Conservation (phyloP, 139 green algal species). For the Klebsormidium nitens region DNA sequence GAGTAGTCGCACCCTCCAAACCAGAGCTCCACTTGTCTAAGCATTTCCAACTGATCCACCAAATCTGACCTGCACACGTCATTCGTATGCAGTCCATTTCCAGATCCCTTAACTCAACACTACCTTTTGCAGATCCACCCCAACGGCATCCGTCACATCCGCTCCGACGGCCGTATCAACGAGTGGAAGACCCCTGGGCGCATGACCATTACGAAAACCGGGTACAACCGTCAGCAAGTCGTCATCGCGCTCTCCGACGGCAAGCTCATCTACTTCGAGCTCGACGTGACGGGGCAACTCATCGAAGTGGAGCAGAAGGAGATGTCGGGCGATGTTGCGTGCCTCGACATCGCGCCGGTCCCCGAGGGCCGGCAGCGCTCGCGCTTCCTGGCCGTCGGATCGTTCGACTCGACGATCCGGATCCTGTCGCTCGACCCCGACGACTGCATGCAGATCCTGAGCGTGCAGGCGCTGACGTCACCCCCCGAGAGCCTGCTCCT, state of each 20-base stretch:
- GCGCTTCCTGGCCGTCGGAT: constrained; percentile 82
- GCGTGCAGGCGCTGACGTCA: constrained; percentile 48
- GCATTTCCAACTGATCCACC: too few species aligned
- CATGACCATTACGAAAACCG: constrained; percentile 42
- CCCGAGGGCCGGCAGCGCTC: constrained; percentile 66
- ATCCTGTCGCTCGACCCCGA: constrained; percentile 83
- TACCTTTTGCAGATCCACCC: constrained; percentile 67
- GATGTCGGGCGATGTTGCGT: constrained; percentile 80
- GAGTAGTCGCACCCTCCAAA: too few species aligned
- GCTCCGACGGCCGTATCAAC: constrained; percentile 81
- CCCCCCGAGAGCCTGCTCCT: constrained; percentile 42
- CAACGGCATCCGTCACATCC: constrained; percentile 85
- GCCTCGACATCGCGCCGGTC: constrained; percentile 75
- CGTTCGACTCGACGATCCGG: constrained; percentile 77
- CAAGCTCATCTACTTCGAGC: constrained; percentile 95
- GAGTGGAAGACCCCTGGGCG: constrained; percentile 89
- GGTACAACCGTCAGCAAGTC: constrained; percentile 46
- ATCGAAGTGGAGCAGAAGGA: constrained; percentile 89
- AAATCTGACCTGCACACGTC: too few species aligned
- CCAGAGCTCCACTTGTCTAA: too few species aligned
- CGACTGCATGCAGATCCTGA: constrained; percentile 46
- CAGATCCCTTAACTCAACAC: background rate
- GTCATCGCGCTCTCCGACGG: constrained; percentile 79
- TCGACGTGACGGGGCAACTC: constrained; percentile 73
- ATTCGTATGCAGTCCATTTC: too few species aligned